phyloP scores from a whole-genome alignment of 495 filamentous ascomycete genomes.

The Lindgomyces ingoldianus region DNA sequence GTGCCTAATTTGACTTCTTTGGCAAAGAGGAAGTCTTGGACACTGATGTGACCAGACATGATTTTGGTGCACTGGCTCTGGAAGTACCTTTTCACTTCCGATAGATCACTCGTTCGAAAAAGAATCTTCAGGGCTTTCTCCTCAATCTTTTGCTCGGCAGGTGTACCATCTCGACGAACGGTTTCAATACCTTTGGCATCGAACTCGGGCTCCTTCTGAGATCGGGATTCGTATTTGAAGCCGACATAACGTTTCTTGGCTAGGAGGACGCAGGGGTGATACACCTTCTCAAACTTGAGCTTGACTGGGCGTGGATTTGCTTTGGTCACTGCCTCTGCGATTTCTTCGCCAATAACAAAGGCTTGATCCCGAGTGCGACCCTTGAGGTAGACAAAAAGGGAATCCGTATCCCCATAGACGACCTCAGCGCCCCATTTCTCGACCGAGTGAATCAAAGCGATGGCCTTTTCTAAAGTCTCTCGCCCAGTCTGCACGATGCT shows the following conservation, averaged over 20 bases:
- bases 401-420: constrained; percentile 97
- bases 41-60: constrained; percentile 81
- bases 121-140: constrained; percentile 88
- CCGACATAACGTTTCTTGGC: constrained; percentile 98
- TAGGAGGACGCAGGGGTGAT: constrained; percentile 87
- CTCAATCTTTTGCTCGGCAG: constrained; percentile 95
- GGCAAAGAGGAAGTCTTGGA: constrained; percentile 96
- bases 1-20: constrained; percentile 87
- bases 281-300: constrained; percentile 98
- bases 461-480: constrained; percentile 92
- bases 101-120: constrained; percentile 86
- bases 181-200: constrained; percentile 99
- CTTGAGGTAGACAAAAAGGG: constrained; percentile 88
- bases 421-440: constrained; percentile 90
- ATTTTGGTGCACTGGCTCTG: constrained; percentile 90
- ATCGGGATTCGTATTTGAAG: constrained; percentile 86
- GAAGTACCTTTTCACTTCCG: constrained; percentile 87
- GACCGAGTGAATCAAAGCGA: constrained; percentile 86
- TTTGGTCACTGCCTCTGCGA: constrained; percentile 82
- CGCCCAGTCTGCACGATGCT: constrained; percentile 95
- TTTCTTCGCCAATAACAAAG: constrained; percentile 90
- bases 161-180: constrained; percentile 89
- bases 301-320: constrained; percentile 92
- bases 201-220: constrained; percentile 82
- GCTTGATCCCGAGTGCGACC: constrained; percentile 84